Evolutionary conservation across 192 early-diverging fungal species (phyloP).

Genomic region (Phycomyces nitens): DNA sequence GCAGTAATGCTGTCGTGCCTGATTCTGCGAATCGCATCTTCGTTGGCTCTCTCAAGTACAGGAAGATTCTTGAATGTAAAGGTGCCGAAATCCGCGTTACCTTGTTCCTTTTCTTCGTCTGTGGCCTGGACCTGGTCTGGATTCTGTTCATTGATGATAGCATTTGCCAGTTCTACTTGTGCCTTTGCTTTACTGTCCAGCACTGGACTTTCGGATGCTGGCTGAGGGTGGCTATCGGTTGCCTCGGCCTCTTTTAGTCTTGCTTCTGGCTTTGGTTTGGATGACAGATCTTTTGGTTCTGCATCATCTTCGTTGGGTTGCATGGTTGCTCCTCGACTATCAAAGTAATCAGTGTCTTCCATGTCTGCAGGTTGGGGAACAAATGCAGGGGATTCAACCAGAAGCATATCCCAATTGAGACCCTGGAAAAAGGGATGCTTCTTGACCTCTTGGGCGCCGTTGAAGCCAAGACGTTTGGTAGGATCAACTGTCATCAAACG

Average conservation of each 20-base stretch:
- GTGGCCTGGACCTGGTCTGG: slow-evolving; percentile 3
- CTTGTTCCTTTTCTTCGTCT: background rate
- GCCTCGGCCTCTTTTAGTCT: background rate
- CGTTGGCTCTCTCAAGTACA: slow-evolving; percentile 86
- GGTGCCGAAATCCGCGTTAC: slow-evolving; percentile 79
- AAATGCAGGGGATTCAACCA: slow-evolving; percentile 67
- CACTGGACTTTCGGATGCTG: background rate
- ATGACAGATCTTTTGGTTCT: background rate
- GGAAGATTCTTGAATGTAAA: slow-evolving; percentile 90
- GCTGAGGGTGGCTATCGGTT: background rate
- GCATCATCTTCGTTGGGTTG: slow-evolving; percentile 40
- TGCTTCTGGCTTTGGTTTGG: background rate
- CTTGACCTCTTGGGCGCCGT: slow-evolving; percentile 75
- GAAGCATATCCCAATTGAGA: slow-evolving; percentile 68
- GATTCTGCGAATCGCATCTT: slow-evolving; percentile 77
- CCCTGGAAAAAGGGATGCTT: slow-evolving; percentile 72
- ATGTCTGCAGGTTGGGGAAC: slow-evolving; percentile 70
- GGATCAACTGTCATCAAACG: slow-evolving; percentile 62
- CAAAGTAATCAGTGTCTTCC: slow-evolving; percentile 95
- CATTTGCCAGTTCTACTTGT: slow-evolving; percentile 33
- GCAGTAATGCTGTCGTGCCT: slow-evolving; percentile 57
- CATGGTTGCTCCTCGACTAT: slow-evolving; percentile 75
- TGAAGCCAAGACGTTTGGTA: slow-evolving; percentile 62
- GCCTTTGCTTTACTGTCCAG: slow-evolving; percentile 35
- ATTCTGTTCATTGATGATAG: slow-evolving; percentile 20